Conservation (phyloP, 129 eudicot species). For the Lactuca saligna region DNA sequence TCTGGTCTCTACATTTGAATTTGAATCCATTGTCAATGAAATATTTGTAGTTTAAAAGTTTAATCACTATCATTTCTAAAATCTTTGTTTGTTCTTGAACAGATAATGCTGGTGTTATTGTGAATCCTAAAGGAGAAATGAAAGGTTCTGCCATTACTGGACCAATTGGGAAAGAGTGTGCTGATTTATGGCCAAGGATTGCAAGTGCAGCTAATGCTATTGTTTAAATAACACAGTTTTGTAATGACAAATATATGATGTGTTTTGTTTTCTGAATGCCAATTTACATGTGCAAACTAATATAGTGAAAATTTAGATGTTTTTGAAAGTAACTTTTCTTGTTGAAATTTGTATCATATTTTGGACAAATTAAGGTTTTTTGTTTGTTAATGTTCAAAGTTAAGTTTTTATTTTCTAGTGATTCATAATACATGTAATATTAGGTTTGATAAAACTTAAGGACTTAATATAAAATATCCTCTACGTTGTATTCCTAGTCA, state of each 20-base stretch:
- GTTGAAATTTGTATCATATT: neutral
- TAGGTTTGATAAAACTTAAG: no score
- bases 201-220: conserved; percentile 75
- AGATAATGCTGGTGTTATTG: conserved; percentile 82
- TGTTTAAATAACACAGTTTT: conserved; percentile 30
- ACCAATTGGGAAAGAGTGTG: conserved; percentile 77
- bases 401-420: no score
- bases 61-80: neutral
- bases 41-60: no score
- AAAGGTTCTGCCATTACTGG: conserved; percentile 82
- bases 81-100: neutral
- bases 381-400: no score
- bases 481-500: no score
- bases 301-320: neutral
- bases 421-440: no score
- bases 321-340: no score
- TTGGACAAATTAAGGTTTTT: neutral
- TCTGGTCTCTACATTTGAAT: conserved; percentile 31
- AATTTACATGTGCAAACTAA: conserved; percentile 2
- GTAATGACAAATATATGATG: neutral
- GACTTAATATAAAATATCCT: no score
- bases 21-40: neutral
- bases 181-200: conserved; percentile 70
- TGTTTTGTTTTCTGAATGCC: neutral
- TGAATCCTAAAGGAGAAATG: conserved; percentile 73